These are phyloP conservation scores for Taphrina wiesneri DNA, from an alignment of 1,139 yeast species.

Conservation along the genomic window DNA sequence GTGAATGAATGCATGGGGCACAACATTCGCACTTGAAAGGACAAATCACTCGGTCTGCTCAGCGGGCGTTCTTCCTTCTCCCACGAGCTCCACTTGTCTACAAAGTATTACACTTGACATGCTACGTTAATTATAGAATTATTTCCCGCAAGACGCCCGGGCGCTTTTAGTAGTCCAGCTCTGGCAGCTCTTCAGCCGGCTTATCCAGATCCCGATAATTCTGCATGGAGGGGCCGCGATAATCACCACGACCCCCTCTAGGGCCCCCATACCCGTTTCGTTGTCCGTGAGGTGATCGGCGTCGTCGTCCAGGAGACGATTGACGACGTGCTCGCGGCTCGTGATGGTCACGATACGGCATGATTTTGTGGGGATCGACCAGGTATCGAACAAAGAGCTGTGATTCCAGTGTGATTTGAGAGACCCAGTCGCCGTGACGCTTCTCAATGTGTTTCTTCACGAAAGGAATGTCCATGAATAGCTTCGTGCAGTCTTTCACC, in stretches of 20 bases:
- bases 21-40: neutral
- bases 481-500: conserved; percentile 40
- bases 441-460: conserved; percentile 40
- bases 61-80: no score
- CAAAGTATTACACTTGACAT: neutral
- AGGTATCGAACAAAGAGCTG: conserved; percentile 36
- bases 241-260: conserved; percentile 17
- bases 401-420: conserved; percentile 34
- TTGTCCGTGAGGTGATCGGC: conserved; percentile 6
- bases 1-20: no score
- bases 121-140: neutral
- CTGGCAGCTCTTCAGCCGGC: conserved; percentile 34
- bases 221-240: conserved; percentile 24
- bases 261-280: conserved; percentile 13
- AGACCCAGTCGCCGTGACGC: conserved; percentile 40
- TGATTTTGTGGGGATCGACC: conserved; percentile 38
- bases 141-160: no score
- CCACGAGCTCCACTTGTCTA: neutral
- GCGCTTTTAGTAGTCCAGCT: conserved; percentile 38
- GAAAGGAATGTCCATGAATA: conserved; percentile 41
- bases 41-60: no score
- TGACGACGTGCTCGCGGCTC: conserved; percentile 6
- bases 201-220: conserved; percentile 39
- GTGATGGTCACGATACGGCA: conserved; percentile 34
- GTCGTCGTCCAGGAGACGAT: conserved; percentile 10